Evolutionary conservation across 2,329 filamentous ascomycete species (phyloP), one percentile per base, ranked within the genome.

Genomic region (Calonectria naviculata): DNA sequence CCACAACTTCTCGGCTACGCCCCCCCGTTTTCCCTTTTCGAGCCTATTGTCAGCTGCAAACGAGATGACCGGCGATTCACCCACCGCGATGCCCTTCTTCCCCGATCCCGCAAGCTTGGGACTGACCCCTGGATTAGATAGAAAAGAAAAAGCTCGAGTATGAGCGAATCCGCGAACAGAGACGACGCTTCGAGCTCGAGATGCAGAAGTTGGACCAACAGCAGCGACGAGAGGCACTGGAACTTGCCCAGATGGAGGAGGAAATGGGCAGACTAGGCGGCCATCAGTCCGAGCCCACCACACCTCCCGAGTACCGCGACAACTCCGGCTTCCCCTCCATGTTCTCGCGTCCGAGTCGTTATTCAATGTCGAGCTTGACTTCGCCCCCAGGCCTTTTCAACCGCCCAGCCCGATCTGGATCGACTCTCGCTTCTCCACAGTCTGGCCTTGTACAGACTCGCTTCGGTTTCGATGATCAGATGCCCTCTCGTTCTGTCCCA

Each of bases 121-220:
- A 77, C 83, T 87, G 78, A 90, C 82, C 75, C 69, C 52, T 56
- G 70, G 62, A 68, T 70, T 83, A 98, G 95, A 91, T 98, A 81
- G 95, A 98, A 83, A 97, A 97, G 85, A 98, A 98, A 85, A 95
- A 95, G 80, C 87, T 94, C 80, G 95, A 98, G 83, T 97, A 97
- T 85, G 96, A 98, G 83, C 92, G 93, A 80, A 92, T 98, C 78
- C 91, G 94, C 75, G 94, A 97, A 83, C 94, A 97, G 82, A 95
- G 94, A 80, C 91, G 94, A 74, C 92, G 93, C 54, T 98, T 98
- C 79, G 95, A 98, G 84, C 92, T 94, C 75, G 95, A 98, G 83
- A 95, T 99, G 91, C 94, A 95, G 82, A 90, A 95, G 77, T 89
- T 98, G 73, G 95, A 98, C 79, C 89, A 95, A 77, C 93, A 97